Evolutionary conservation across 768 basidiomycete genomes (phyloP).

Genomic region (Boletus tomentosulus): DNA sequence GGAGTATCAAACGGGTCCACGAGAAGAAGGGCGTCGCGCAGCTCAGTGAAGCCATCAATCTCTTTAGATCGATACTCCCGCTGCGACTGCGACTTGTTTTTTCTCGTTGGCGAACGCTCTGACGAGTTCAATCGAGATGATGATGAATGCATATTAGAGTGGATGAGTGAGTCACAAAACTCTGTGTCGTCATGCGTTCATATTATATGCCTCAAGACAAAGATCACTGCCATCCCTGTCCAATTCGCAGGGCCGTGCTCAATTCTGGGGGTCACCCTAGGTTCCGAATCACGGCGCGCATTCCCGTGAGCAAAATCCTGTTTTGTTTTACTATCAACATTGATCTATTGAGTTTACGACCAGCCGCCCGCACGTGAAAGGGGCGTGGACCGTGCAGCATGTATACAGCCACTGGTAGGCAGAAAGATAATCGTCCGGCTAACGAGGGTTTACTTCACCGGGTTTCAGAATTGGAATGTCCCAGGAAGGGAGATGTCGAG

Average conservation of each 20-base stretch:
- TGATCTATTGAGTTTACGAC: not conserved
- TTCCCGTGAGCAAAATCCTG: not conserved
- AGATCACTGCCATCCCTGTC: slow-evolving; percentile 1
- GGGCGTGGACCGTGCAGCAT: not conserved
- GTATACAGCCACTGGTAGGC: not conserved
- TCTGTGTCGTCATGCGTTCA: not conserved
- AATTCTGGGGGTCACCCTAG: not conserved
- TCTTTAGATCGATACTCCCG: slow-evolving; percentile 30
- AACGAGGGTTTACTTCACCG: not conserved
- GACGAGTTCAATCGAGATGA: slow-evolving; percentile 8
- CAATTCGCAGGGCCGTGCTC: not conserved
- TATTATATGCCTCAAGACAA: slow-evolving; percentile 13
- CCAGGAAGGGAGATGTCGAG: not conserved
- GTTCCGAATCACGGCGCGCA: not conserved
- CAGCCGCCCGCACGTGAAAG: not conserved
- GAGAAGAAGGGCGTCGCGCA: slow-evolving; percentile 22
- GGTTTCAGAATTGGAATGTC: not conserved
- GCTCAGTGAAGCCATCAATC: slow-evolving; percentile 29
- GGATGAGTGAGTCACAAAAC: slow-evolving; percentile 10
- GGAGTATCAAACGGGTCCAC: slow-evolving; percentile 24
- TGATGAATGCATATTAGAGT: slow-evolving; percentile 14
- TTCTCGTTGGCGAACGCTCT: slow-evolving; percentile 8
- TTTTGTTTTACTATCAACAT: no score
- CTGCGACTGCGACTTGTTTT: slow-evolving; percentile 25
- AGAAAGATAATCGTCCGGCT: not conserved